phyloP scores from a whole-genome alignment of 345 rosid species.

The Eucalyptus sideroxylon region DNA sequence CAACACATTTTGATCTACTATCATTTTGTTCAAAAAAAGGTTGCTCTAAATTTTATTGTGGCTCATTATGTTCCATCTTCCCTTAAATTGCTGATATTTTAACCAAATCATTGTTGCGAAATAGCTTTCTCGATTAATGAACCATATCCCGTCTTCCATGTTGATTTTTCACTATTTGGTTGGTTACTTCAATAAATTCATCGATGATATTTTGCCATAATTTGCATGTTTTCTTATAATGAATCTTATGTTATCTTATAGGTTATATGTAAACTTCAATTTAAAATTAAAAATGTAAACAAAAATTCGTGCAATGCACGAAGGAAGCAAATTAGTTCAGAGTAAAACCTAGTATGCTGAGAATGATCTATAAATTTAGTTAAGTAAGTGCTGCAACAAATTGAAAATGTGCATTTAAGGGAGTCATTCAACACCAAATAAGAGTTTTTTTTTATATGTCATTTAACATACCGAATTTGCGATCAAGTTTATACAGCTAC shows the following conservation, averaged over 20 bases:
- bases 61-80: background rate
- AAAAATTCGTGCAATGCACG: background rate
- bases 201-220: background rate
- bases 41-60: background rate
- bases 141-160: background rate
- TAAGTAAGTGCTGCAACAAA: background rate
- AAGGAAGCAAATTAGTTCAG: background rate
- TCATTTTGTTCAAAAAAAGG: background rate
- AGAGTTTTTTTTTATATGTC: background rate
- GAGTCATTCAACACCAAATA: background rate
- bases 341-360: background rate
- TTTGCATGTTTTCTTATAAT: background rate
- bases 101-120: background rate
- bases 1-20: background rate
- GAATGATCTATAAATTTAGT: background rate
- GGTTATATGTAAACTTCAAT: background rate
- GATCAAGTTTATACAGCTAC: background rate
- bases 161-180: background rate
- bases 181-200: background rate
- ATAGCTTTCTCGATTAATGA: background rate
- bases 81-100: too few species aligned
- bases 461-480: background rate
- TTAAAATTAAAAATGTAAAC: background rate
- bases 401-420: background rate
- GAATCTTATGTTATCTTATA: background rate